phyloP scores from a whole-genome alignment of 768 basidiomycete genomes.

The Boletus rubroflammeus region DNA sequence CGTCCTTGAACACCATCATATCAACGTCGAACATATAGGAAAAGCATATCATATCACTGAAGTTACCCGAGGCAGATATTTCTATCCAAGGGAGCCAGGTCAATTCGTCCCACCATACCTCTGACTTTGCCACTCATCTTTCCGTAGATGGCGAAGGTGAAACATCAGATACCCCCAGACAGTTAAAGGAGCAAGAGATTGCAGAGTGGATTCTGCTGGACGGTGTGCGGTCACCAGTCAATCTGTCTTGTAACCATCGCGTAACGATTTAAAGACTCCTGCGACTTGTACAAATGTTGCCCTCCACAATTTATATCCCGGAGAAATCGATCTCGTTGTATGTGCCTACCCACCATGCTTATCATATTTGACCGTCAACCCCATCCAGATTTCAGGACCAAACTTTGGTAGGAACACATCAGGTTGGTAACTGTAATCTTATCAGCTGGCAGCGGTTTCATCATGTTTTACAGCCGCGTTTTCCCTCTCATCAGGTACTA shows the following conservation, averaged over 20 bases:
- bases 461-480: constrained; percentile 59
- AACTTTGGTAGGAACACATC: constrained; percentile 85
- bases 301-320: constrained; percentile 83
- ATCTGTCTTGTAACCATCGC: constrained; percentile 4
- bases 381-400: constrained; percentile 71
- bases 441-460: constrained; percentile 1
- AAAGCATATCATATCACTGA: constrained; percentile 81
- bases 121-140: not conserved
- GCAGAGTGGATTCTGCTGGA: constrained; percentile 91
- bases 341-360: constrained; percentile 21
- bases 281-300: constrained; percentile 91
- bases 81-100: constrained; percentile 67
- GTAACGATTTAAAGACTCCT: constrained; percentile 55
- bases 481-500: constrained; percentile 85
- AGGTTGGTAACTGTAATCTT: constrained; percentile 39
- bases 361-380: not conserved
- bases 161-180: constrained; percentile 53
- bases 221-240: constrained; percentile 48
- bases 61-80: constrained; percentile 64
- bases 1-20: not conserved
- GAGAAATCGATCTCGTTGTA: constrained; percentile 86
- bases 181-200: constrained; percentile 70
- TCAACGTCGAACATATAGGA: constrained; percentile 39
- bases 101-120: not conserved
- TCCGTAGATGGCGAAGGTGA: constrained; percentile 59